Percentiles rank a stretch among this genome's conserved stretches.
Conservation (phyloP, 2,329 filamentous ascomycete genomes). For the Sporothrix protearum region DNA sequence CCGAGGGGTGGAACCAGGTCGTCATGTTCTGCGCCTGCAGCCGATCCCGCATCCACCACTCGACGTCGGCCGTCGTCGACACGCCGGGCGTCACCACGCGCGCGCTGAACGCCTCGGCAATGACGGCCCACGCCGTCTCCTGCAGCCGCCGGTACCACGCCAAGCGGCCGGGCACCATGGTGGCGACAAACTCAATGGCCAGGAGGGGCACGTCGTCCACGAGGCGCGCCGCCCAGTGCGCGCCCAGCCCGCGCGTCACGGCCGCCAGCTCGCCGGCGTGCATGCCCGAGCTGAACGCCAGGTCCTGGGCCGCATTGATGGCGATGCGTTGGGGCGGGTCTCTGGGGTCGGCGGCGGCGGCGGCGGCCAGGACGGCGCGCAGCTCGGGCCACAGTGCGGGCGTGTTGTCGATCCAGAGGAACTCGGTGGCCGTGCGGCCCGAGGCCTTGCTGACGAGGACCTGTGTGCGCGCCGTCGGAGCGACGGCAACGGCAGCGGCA, state of each 20-base stretch:
- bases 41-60: conserved; percentile 51
- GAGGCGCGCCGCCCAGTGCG: conserved; percentile 40
- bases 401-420: conserved; percentile 49
- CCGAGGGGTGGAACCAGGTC: conserved; percentile 51
- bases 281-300: conserved; percentile 47
- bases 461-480: not conserved
- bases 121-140: conserved; percentile 61
- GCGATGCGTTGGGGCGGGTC: conserved; percentile 40
- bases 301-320: conserved; percentile 44
- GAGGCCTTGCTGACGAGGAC: conserved; percentile 31
- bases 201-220: conserved; percentile 43
- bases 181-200: conserved; percentile 45
- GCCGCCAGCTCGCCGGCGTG: conserved; percentile 46
- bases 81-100: conserved; percentile 43
- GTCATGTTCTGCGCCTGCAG: conserved; percentile 49
- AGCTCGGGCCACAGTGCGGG: conserved; percentile 42
- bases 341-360: conserved; percentile 39
- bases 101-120: conserved; percentile 65
- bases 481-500: not conserved
- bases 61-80: conserved; percentile 46
- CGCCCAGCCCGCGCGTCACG: conserved; percentile 38
- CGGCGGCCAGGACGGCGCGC: conserved; percentile 36
- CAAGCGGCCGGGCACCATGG: conserved; percentile 41
- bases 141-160: conserved; percentile 45
- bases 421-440: conserved; percentile 32